Base-by-base conservation (phyloP, 768 basidiomycete genomes). In the Termitomyces sp. region DNA sequence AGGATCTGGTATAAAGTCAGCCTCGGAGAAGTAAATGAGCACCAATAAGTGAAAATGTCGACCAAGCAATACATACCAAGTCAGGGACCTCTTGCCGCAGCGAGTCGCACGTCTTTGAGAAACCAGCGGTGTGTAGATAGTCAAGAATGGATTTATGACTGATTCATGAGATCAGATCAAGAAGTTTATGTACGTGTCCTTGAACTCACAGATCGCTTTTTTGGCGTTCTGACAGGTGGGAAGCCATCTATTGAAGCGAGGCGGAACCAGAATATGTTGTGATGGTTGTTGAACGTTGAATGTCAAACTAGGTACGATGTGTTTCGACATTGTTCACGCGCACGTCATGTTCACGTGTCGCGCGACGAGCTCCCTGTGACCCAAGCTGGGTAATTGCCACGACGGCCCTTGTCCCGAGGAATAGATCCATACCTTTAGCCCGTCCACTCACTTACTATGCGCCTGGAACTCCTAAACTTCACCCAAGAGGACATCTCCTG, bases 101-200 rank as follows among this genome's bases (percentile, higher is more conserved):
- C 45, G 70, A 66, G 34, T 68, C 66, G 51, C 61, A 69, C 8
- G 71, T 66, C 57, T 71, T 70, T 3, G 59, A 60, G 53, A 66
- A 71, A 30, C 71, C 71, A 30, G 65, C 62, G 15, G 28, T 63
- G 24, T 64, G 56, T 21, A 73, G 64, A 59, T 73, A 73, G 53
- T 72, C 69, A 22, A 72, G 62, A 17, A 73, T 72, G 45, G 71
- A 65, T 58, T 68, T 71, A 50, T 73, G 71, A 30, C 71, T 73
- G 26, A 28, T 19, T 28, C 26, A 15, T 35, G 41, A 30, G 8
- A 43, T 56, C 40, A 55, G 52, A 49, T 45, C 22, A 45, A 10
- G 17, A 37, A 17, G 19, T 28, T 12, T 4, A 21, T 21, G 38
- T 21, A 46, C 38, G 48, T 28, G 47, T 47, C 26, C 17, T 32